Conservation (phyloP, 768 basidiomycete species). For the Amanita exitialis region DNA sequence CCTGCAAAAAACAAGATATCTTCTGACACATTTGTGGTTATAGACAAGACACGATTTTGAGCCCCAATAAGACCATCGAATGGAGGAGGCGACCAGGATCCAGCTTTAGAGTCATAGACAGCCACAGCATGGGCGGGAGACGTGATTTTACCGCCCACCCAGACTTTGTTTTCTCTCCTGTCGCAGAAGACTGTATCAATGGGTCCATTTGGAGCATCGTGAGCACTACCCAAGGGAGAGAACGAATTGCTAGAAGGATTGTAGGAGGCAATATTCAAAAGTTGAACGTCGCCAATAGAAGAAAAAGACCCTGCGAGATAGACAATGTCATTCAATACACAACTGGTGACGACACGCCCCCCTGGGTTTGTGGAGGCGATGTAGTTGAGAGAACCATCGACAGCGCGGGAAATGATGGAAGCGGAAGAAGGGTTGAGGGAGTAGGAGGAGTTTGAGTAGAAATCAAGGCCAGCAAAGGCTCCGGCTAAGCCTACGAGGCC, state of each 20-base stretch:
- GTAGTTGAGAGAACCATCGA: constrained; percentile 55
- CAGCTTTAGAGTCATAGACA: constrained; percentile 52
- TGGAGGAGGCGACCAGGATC: constrained; percentile 66
- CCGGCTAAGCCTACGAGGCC: constrained; percentile 86
- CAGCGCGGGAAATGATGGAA: constrained; percentile 56
- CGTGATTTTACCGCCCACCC: constrained; percentile 72
- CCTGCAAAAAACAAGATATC: constrained; percentile 81
- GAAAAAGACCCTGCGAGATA: constrained; percentile 84
- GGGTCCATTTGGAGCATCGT: constrained; percentile 62
- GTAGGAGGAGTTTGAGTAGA: constrained; percentile 50
- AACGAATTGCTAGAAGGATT: constrained; percentile 46
- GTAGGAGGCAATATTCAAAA: constrained; percentile 73
- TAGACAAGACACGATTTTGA: constrained; percentile 60
- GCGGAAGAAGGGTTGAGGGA: constrained; percentile 64
- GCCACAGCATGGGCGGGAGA: constrained; percentile 62
- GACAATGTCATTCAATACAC: constrained; percentile 54
- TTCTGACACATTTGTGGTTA: constrained; percentile 62
- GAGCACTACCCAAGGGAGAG: constrained; percentile 39
- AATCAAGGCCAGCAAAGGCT: constrained; percentile 77
- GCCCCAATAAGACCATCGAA: constrained; percentile 78
- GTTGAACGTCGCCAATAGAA: constrained; percentile 47
- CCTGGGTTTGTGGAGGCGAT: constrained; percentile 76
- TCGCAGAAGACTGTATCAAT: constrained; percentile 79
- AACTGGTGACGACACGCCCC: constrained; percentile 68
- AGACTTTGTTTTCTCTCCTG: constrained; percentile 46